Conservation (phyloP, 257 asterid genomes). For the Thymus mandschuricus region DNA sequence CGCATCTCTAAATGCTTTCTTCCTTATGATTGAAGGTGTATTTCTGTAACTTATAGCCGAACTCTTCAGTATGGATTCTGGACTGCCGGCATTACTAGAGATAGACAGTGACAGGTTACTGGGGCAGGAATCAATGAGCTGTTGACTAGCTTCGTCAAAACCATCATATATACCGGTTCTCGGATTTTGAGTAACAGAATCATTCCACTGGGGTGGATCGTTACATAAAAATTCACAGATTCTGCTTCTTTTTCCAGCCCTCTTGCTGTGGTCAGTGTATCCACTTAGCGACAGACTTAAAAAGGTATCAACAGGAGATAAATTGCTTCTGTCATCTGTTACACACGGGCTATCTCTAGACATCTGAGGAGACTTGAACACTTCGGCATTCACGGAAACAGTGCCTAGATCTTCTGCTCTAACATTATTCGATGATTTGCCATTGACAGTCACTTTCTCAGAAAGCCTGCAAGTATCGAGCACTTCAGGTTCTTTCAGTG, state of each 20-base stretch:
- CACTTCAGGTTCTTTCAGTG: conserved; percentile 33
- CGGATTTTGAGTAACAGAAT: conserved; percentile 24
- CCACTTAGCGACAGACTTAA: conserved; percentile 58
- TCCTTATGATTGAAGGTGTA: conserved; percentile 74
- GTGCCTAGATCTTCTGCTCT: conserved; percentile 25
- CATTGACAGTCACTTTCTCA: conserved; percentile 34
- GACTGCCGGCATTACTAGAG: conserved; percentile 45
- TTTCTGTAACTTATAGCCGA: conserved; percentile 68
- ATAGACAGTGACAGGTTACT: conserved; percentile 38
- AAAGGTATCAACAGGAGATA: conserved; percentile 46
- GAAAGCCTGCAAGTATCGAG: conserved; percentile 33
- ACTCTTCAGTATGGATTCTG: conserved; percentile 63
- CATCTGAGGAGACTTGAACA: conserved; percentile 50
- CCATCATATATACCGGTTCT: conserved; percentile 18
- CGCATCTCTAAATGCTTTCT: conserved; percentile 36
- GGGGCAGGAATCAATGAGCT: conserved; percentile 36
- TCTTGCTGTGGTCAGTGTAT: conserved; percentile 34
- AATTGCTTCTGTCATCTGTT: conserved; percentile 30
- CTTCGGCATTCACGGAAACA: conserved; percentile 31
- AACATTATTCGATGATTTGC: conserved; percentile 30
- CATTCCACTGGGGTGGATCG: conserved; percentile 43
- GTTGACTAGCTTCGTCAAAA: conserved; percentile 21
- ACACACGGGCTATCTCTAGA: conserved; percentile 37
- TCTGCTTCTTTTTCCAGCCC: conserved; percentile 49
- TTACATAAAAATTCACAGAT: conserved; percentile 35